These are phyloP conservation scores for Neurospora sp. DNA, from an alignment of 495 filamentous ascomycete genomes.

Conservation along the genomic window DNA sequence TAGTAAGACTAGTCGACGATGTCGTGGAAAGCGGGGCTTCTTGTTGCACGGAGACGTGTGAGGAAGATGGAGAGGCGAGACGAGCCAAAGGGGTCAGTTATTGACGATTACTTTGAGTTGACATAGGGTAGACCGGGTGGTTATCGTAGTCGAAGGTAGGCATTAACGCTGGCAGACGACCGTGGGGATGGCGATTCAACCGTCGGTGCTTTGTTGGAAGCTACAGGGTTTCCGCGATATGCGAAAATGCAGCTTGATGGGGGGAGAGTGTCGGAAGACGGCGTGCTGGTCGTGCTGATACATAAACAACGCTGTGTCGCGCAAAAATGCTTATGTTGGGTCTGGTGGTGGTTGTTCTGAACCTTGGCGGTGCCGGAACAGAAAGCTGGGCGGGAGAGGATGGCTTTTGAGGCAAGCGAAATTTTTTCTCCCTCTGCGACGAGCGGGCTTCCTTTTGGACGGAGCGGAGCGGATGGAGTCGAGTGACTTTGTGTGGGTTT, in stretches of 20 bases:
- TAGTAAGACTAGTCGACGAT: constrained; percentile 18
- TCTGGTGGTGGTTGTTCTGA: constrained; percentile 18
- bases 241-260: constrained; percentile 93
- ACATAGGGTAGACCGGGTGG: constrained; percentile 38
- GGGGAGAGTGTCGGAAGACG: constrained; percentile 66
- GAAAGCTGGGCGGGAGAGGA: not conserved
- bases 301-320: constrained; percentile 44
- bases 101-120: constrained; percentile 34
- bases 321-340: constrained; percentile 27
- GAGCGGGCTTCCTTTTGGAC: not conserved
- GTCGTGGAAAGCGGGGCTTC: constrained; percentile 30
- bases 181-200: constrained; percentile 45
- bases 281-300: constrained; percentile 45
- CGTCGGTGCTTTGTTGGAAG: constrained; percentile 72
- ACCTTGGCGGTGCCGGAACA: not conserved
- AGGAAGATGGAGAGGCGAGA: constrained; percentile 26
- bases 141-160: constrained; percentile 35
- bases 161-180: constrained; percentile 40
- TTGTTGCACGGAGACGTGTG: constrained; percentile 31
- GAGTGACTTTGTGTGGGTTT: not conserved
- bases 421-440: not conserved
- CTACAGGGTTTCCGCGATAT: constrained; percentile 82
- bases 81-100: constrained; percentile 34
- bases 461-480: not conserved
- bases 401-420: not conserved